These are phyloP conservation scores for Gracilaria caudata DNA, from an alignment of 23 red algal genomes.

Conservation along the genomic window DNA sequence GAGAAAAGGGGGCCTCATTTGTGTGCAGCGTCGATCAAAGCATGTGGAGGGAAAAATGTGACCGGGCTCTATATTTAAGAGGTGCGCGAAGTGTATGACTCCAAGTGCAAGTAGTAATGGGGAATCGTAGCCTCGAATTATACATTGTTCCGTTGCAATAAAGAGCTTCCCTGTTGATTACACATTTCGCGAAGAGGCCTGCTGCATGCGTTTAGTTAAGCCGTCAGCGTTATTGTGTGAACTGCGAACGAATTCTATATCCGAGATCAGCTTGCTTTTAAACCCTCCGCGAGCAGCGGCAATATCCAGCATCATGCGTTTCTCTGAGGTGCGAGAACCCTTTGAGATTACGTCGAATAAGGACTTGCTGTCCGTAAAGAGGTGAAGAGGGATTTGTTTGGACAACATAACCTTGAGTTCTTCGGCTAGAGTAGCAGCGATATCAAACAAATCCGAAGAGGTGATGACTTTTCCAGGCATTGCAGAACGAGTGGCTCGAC, in stretches of 20 bases:
- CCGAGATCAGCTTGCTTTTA: conserved; percentile 22
- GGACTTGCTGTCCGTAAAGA: conserved; percentile 48
- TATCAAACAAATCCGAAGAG: conserved; percentile 17
- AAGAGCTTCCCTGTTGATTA: neutral
- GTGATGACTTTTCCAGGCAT: conserved; percentile 14
- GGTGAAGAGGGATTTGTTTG: neutral
- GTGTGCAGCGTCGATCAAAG: neutral
- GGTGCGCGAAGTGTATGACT: conserved; percentile 5
- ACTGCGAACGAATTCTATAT: conserved; percentile 12
- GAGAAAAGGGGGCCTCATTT: conserved; percentile 8
- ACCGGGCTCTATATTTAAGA: neutral
- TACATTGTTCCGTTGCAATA: conserved; percentile 26
- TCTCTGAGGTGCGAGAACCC: conserved; percentile 26
- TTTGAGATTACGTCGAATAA: conserved; percentile 29
- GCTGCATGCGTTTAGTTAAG: conserved; percentile 14
- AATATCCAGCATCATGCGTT: conserved; percentile 47
- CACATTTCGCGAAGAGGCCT: conserved; percentile 1
- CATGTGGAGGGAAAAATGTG: conserved; percentile 5
- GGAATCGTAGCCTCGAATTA: neutral
- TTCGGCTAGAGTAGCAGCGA: neutral
- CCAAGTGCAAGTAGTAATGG: neutral
- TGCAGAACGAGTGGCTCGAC: neutral
- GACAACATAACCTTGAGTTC: neutral
- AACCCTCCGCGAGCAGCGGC: conserved; percentile 26
- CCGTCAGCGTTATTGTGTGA: conserved; percentile 33